Conservation (phyloP, 2,329 filamentous ascomycete species). For the Diaporthe velutina region DNA sequence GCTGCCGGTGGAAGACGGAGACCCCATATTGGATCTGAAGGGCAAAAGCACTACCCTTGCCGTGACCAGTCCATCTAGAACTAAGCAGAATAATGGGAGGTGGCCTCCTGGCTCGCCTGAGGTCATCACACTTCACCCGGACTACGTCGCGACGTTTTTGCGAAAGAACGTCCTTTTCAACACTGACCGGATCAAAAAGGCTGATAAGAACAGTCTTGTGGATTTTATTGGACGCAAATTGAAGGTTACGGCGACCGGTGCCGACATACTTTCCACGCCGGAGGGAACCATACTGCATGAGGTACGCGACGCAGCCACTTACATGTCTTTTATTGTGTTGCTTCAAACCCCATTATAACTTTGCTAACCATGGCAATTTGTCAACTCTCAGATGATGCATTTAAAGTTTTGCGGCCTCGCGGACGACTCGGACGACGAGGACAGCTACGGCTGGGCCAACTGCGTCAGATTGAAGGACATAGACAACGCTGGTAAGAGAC, state of each 20-base stretch:
- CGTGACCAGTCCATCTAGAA: conserved; percentile 12
- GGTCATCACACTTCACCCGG: conserved; percentile 8
- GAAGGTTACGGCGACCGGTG: not conserved
- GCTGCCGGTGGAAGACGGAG: not conserved
- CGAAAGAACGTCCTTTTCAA: conserved; percentile 2
- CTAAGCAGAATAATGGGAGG: conserved; percentile 2
- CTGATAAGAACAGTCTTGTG: conserved; percentile 8
- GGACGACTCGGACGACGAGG: not conserved
- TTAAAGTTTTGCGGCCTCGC: conserved; percentile 16
- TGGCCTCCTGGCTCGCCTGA: conserved; percentile 3
- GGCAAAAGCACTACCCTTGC: not conserved
- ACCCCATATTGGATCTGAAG: not conserved
- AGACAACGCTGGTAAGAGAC: conserved; percentile 12
- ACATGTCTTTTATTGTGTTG: not conserved
- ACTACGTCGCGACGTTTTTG: not conserved
- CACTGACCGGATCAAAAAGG: conserved; percentile 2
- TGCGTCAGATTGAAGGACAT: conserved; percentile 1
- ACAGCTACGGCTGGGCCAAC: conserved; percentile 1
- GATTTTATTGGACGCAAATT: conserved; percentile 7
- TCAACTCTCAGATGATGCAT: conserved; percentile 11
- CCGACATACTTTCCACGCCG: conserved; percentile 3
- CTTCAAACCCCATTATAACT: not conserved
- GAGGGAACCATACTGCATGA: conserved; percentile 1
- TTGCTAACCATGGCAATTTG: not conserved
- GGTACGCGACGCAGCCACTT: conserved; percentile 5